phyloP scores from a whole-genome alignment of 495 filamentous ascomycete genomes.

The Daldinia concentrica region DNA sequence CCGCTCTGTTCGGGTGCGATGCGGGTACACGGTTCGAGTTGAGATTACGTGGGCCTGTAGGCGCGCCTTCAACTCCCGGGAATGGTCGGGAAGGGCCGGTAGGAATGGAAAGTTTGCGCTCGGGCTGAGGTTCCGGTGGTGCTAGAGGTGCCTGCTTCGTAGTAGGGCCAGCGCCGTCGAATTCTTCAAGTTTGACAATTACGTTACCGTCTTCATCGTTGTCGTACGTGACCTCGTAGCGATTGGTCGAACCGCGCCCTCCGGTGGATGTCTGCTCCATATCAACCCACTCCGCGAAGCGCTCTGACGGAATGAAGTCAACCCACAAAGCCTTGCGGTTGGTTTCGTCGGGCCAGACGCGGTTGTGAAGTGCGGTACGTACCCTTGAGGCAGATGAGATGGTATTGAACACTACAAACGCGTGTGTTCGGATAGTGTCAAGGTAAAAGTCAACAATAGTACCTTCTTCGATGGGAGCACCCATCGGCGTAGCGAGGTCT shows the following conservation, averaged over 20 bases:
- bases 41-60: conserved; percentile 51
- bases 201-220: conserved; percentile 63
- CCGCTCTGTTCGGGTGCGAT: conserved; percentile 22
- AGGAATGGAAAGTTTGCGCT: conserved; percentile 46
- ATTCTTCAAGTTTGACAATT: conserved; percentile 61
- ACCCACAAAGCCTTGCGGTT: conserved; percentile 86
- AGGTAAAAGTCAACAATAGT: conserved; percentile 76
- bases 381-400: conserved; percentile 79
- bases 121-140: conserved; percentile 31
- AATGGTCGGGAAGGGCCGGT: conserved; percentile 52
- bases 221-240: conserved; percentile 58
- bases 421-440: conserved; percentile 87
- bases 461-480: conserved; percentile 57
- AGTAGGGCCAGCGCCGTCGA: conserved; percentile 37
- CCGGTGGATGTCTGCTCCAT: conserved; percentile 66
- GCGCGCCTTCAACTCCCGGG: conserved; percentile 53
- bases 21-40: conserved; percentile 25
- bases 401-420: conserved; percentile 75
- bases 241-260: conserved; percentile 58
- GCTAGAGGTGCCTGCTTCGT: conserved; percentile 25
- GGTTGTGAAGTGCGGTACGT: conserved; percentile 77
- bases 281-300: conserved; percentile 77
- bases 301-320: conserved; percentile 86
- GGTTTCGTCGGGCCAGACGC: conserved; percentile 86
- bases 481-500: conserved; percentile 69